phyloP scores from a whole-genome alignment of 441 rosid genomes.

The Euphorbia schlechtendalii region DNA sequence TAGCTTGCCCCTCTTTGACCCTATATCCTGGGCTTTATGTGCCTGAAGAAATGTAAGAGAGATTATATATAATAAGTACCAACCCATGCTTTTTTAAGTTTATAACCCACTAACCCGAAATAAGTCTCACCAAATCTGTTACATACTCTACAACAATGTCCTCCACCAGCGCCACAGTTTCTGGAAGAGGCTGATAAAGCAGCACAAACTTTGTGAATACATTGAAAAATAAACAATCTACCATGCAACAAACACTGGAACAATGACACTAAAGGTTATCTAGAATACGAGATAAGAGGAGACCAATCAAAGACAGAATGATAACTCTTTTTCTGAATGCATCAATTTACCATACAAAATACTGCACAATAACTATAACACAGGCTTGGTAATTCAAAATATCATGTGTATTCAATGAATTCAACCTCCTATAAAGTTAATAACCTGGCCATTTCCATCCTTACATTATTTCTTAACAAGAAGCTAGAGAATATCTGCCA shows the following conservation, averaged over 20 bases:
- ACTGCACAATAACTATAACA: background rate
- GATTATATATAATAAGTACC: background rate
- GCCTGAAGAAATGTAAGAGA: constrained; percentile 33
- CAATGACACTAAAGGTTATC: background rate
- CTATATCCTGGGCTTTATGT: constrained; percentile 85
- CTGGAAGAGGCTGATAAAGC: constrained; percentile 75
- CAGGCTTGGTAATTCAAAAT: background rate
- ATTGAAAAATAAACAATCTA: background rate
- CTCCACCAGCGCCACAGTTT: constrained; percentile 81
- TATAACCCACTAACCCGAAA: constrained; percentile 1
- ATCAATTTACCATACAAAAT: background rate
- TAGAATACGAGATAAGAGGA: background rate
- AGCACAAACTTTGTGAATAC: constrained; percentile 4
- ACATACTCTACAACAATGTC: constrained; percentile 92
- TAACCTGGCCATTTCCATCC: background rate
- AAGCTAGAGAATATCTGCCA: background rate
- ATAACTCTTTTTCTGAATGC: background rate
- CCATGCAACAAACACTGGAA: background rate
- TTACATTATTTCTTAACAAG: background rate
- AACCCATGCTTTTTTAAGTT: constrained; percentile 8
- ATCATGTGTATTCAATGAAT: background rate
- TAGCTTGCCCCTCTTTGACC: constrained; percentile 75
- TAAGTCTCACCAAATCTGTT: constrained; percentile 62
- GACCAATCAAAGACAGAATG: background rate
- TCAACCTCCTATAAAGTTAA: background rate